Evolutionary conservation across 495 filamentous ascomycete species (phyloP), one percentile per base, ranked within the genome.

Genomic region (Penicillium longicatenatum): DNA sequence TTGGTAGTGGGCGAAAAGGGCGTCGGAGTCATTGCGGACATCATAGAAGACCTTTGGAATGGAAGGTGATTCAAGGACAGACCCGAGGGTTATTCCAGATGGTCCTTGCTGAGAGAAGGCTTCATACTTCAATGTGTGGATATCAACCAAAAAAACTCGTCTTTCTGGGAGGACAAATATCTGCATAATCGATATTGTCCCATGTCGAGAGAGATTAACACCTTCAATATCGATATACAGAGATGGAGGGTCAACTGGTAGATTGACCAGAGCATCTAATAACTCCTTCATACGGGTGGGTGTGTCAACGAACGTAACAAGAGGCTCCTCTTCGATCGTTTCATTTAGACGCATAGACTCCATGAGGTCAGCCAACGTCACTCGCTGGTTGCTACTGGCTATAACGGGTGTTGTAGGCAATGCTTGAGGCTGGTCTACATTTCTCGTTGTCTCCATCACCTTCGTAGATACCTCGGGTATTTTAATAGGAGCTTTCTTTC

Each of bases 171-270:
- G 62, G 55, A 78, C 57, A 42, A 66, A 67, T 11, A 85, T 24
- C 16, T 74, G 64, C 0, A 87, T 55, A 20, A 86, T 72, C 6
- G 81, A 83, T 10, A 86, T 66, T 10, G 70, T 71, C 35, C 84
- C 81, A 8, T 79, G 35, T 1, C 81, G 70, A 21, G 50, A 72
- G 35, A 85, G 79, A 8, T 71, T 60, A 16, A 76, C 66, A 11
- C 84, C 84, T 67, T 85, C 84, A 11, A 86, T 62, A 58, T 86
- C 82, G 31, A 85, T 50, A 67, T 46, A 46, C 20, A 46, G 17
- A 0, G 44, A 46, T 20, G 46, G 46, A 29, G 46, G 46, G 5
- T 49, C 16, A 17, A 10, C 16, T 2, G 46, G 46, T 11, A 49
- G 22, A 17, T 49, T 30, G 14, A 3, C 7, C n/a, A 49, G 24